Percentiles rank a stretch among this genome's conserved stretches.
These are phyloP conservation scores for Podila minutissima DNA, from an alignment of 192 early-diverging fungal species.

Conservation along the genomic window DNA sequence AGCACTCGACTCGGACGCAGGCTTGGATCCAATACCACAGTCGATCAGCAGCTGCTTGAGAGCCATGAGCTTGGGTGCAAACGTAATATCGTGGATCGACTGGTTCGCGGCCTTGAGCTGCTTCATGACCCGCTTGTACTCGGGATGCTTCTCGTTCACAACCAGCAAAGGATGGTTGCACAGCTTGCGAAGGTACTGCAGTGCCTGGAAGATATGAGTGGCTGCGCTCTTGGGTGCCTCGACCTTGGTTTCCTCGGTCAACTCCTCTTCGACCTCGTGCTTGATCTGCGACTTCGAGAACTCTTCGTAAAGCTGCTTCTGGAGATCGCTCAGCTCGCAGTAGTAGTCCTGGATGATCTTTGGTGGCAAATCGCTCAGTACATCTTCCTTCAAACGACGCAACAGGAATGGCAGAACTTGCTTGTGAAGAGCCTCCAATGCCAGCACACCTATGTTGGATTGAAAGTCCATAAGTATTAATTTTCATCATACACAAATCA, in stretches of 20 bases:
- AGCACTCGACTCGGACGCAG: conserved; percentile 59
- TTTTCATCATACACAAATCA: neutral
- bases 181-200: conserved; percentile 95
- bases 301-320: conserved; percentile 91
- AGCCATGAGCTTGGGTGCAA: conserved; percentile 93
- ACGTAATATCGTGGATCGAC: conserved; percentile 74
- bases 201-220: conserved; percentile 96
- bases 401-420: conserved; percentile 97
- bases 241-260: conserved; percentile 57
- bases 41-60: conserved; percentile 91
- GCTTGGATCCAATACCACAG: conserved; percentile 91
- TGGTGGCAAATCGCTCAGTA: conserved; percentile 94
- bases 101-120: conserved; percentile 64
- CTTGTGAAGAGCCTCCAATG: conserved; percentile 93
- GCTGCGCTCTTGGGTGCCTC: conserved; percentile 44
- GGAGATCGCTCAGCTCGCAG: conserved; percentile 92
- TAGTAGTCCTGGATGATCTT: conserved; percentile 99
- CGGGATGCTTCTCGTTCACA: conserved; percentile 88
- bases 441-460: conserved; percentile 70
- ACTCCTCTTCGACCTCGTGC: conserved; percentile 57
- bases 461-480: conserved; percentile 1
- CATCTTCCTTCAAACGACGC: conserved; percentile 97
- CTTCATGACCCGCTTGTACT: conserved; percentile 73
- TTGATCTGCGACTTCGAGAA: conserved; percentile 81
- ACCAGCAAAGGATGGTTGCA: conserved; percentile 97